Base-by-base conservation (phyloP, 1,139 yeast genomes). In the Saccharomyces hybrid region DNA sequence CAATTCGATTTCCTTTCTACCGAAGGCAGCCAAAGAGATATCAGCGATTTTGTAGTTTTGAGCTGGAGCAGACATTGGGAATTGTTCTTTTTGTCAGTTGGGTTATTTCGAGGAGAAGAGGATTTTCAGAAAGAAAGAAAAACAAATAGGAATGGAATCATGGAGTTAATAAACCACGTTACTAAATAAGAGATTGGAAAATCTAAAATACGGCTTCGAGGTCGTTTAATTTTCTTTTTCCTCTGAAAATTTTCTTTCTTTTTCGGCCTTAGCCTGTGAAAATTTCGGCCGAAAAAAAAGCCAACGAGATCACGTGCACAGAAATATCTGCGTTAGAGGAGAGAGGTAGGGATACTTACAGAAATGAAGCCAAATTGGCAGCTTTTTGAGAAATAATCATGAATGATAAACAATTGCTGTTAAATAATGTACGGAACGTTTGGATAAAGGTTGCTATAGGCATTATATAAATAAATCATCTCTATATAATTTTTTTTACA, bases 1-100 rank as follows among this genome's bases (percentile, higher is more conserved):
- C 75, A 93, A 84, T 79, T 93, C 98, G 72, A 93, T 93, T 79
- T 93, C 99, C 80, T 93, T 95, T 83, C 99, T 90, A 79, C 99
- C 99, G 77, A 93, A 93, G 73, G 99, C 99, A 73, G 99, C 99
- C 68, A 93, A 84, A 69, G 97, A 88, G 78, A 95, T 87, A 77
- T 93, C 99, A 72, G 99, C 96, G 75, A 93, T 97, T 79, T 95
- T 93, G 83, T 85, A 93, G 78, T 85, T 87, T 63, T 74, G 77
- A 66, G 82, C 81, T 69, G 82, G 82, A 60, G 80, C 75, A 68
- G 83, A 77, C 83, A 79, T 79, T 60, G 11, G 3, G 44, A 2
- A 16, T 16, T 38, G 44, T 38, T 38, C 13, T 38, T 38, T 16
- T 38, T 38, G 44, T 38, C 44, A 11, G 44, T 38, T 38, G 26